These are phyloP conservation scores for Daldinia grandis DNA, from an alignment of 495 filamentous ascomycete genomes.

Conservation along the genomic window DNA sequence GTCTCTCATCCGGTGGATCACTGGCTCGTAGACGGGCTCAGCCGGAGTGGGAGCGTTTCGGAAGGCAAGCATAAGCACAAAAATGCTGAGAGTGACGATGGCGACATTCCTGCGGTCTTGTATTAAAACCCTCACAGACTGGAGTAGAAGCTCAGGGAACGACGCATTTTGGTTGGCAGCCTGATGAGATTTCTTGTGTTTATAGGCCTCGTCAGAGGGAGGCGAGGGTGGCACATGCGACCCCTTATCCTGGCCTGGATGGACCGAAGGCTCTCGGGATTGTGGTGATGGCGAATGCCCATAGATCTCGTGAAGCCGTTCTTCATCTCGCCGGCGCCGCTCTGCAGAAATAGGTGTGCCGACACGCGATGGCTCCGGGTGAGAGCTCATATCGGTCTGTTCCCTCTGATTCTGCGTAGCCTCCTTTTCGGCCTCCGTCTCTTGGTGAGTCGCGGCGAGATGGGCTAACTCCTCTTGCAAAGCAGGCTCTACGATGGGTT, in stretches of 20 bases:
- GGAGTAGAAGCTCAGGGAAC: conserved; percentile 68
- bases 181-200: conserved; percentile 21
- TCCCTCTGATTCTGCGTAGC: conserved; percentile 40
- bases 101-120: conserved; percentile 76
- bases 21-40: conserved; percentile 36
- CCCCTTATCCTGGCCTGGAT: conserved; percentile 40
- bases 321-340: conserved; percentile 56
- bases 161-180: conserved; percentile 49
- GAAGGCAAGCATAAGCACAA: conserved; percentile 66
- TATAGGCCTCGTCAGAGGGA: conserved; percentile 33
- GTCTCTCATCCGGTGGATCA: conserved; percentile 40
- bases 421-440: conserved; percentile 42
- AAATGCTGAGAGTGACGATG: conserved; percentile 67
- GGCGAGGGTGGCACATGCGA: conserved; percentile 41
- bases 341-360: conserved; percentile 27
- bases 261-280: conserved; percentile 28
- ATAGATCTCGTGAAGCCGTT: conserved; percentile 62
- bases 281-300: conserved; percentile 50
- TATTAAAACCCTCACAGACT: conserved; percentile 72
- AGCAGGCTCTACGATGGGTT: conserved; percentile 61
- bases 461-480: conserved; percentile 56
- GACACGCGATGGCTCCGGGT: conserved; percentile 18
- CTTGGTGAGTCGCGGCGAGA: conserved; percentile 48
- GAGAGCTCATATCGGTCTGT: conserved; percentile 27
- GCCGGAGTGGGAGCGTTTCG: conserved; percentile 33